Evolutionary conservation across 73 alveolate genomes (phyloP).

Genomic region (Tetrahymena elliotti): DNA sequence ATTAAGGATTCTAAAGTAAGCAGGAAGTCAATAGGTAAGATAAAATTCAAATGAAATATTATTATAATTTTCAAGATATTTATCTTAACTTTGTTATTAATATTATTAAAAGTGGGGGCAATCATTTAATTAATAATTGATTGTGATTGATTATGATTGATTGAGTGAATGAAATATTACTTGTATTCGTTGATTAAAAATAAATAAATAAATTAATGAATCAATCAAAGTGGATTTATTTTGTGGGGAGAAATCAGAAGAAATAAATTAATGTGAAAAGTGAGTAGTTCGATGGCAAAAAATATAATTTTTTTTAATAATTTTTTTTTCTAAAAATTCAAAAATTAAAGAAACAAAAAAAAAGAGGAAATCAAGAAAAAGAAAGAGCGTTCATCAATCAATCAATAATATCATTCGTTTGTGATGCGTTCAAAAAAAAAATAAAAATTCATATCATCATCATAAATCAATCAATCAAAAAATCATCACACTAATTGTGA

Average conservation of each 20-base stretch:
- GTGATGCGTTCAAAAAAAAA: not conserved
- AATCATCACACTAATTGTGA: not conserved
- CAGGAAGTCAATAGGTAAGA: not conserved
- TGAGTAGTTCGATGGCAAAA: not conserved
- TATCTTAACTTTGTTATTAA: not conserved
- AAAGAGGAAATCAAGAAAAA: not conserved
- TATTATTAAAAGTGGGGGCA: not conserved
- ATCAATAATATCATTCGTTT: not conserved
- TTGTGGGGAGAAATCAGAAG: not conserved
- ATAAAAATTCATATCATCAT: not conserved
- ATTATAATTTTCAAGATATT: not conserved
- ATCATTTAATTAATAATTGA: not conserved
- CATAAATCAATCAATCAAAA: not conserved
- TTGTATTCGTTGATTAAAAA: not conserved
- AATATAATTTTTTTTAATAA: not conserved
- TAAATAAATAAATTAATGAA: not conserved
- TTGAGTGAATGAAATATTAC: too few relatives aligned
- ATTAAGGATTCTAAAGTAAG: not conserved
- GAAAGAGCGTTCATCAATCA: not conserved
- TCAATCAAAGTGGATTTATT: not conserved
- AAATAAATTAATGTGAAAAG: not conserved
- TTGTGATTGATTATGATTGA: not conserved
- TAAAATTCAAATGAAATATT: not conserved
- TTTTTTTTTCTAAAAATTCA: not conserved
- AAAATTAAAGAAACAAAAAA: not conserved